Evolutionary conservation across 2,329 filamentous ascomycete species (phyloP).

Genomic region (Leptographium radiaticola): DNA sequence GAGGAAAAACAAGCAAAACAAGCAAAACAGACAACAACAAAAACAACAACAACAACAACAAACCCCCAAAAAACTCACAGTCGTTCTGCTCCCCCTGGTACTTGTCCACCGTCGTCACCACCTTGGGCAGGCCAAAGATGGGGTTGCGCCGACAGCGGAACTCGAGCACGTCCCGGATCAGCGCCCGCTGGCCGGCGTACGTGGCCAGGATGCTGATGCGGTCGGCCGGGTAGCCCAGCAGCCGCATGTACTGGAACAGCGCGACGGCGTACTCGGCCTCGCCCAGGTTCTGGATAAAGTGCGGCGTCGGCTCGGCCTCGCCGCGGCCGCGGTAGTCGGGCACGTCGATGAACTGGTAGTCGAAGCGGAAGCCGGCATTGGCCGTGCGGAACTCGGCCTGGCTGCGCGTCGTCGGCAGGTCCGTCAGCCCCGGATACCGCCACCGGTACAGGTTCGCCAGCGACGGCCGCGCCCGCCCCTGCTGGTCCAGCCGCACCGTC

Average conservation of each 20-base stretch:
- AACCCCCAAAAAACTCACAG: constrained; percentile 45
- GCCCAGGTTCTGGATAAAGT: constrained; percentile 92
- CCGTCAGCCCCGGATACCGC: constrained; percentile 73
- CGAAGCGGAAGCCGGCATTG: constrained; percentile 84
- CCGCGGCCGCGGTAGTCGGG: constrained; percentile 83
- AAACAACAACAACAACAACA: too few species aligned
- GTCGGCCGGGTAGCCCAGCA: constrained; percentile 76
- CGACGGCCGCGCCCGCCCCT: constrained; percentile 77
- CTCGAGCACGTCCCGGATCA: constrained; percentile 74
- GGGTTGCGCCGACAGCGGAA: constrained; percentile 74
- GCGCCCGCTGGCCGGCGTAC: constrained; percentile 80
- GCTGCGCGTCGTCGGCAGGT: constrained; percentile 61
- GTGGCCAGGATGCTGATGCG: constrained; percentile 85
- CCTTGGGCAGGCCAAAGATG: constrained; percentile 78
- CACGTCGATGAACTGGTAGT: constrained; percentile 95
- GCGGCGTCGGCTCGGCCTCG: constrained; percentile 78
- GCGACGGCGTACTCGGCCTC: constrained; percentile 96
- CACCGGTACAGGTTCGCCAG: constrained; percentile 87
- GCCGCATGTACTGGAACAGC: constrained; percentile 91
- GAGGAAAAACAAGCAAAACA: too few species aligned
- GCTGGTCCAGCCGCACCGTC: constrained; percentile 76
- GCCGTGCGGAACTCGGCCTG: constrained; percentile 61
- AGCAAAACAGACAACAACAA: too few species aligned
- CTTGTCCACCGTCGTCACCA: constrained; percentile 92
- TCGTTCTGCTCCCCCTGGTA: constrained; percentile 99